Evolutionary conservation across 305 asterid genomes (phyloP), one percentile per base, ranked within the genome.

Genomic region (Fraxinus paxiana): DNA sequence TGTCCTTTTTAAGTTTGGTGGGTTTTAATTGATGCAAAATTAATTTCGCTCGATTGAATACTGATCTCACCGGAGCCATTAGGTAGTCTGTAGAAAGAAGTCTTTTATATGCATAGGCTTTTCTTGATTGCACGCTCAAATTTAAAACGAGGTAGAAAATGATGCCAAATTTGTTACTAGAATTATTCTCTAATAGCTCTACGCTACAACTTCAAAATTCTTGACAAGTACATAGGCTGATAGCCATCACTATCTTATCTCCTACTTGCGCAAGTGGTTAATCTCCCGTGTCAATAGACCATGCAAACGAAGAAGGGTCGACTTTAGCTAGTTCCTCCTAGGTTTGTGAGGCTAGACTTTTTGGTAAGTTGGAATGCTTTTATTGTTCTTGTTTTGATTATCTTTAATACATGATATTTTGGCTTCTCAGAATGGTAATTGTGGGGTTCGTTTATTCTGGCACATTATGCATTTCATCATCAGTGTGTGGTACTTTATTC

Each of bases 361-460:
- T 4, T 15, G 76, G 43, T 75, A 41, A 12, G 28, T 12, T 61
- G 48, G 41, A 56, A 56, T 56, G 37, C 30, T 48, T 65, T 37
- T n/a, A n/a, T 70, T 51, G 51, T n/a, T n/a, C 61, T 33, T 77
- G 10, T 61, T 33, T 35, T 74, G 33, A 56, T 30, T 75, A 41
- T 30, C 77, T 56, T 30, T 10, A 18, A 18, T 79, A 35, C 31
- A 75, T 85, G 79, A 82, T 79, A 51, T 84, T 48, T 73, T 85
- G 80, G 80, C 76, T 67, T 51, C 43, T 81, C 87, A 95, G 98
- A 77, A 85, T 87, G 90, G 90, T 59, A 85, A 88, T 79, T 86
- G 87, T 67, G 94, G 88, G 67, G 86, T 90, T 82, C 86, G 83
- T 83, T 78, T 89, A 35, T 84, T 93, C 28, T 96, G 97, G 98